Evolutionary conservation across 2,329 filamentous ascomycete species (phyloP).

Genomic region (Cytospora paraplurivora): DNA sequence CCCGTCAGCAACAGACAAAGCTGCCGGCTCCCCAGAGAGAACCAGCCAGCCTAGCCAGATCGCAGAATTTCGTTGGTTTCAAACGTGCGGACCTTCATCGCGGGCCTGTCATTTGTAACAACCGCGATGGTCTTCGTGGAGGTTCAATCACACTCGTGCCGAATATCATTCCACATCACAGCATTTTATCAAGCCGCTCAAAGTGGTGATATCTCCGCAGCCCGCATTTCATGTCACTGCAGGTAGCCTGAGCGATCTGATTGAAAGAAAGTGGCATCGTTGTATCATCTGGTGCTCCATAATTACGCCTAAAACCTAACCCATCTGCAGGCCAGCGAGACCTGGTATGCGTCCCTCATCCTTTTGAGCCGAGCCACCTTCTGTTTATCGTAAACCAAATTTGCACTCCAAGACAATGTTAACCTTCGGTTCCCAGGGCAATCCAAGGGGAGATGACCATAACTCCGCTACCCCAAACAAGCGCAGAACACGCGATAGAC

Average conservation of each 20-base stretch:
- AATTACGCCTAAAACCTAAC: neutral
- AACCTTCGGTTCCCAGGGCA: neutral
- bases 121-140: too few species aligned
- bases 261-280: neutral
- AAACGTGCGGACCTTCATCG: neutral
- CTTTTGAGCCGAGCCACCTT: neutral
- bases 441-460: neutral
- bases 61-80: too few species aligned
- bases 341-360: neutral
- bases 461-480: neutral
- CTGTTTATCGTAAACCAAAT: neutral
- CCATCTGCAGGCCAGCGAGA: neutral
- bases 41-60: neutral
- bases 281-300: neutral
- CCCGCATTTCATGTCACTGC: too few species aligned
- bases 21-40: neutral
- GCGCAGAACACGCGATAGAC: neutral
- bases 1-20: slow-evolving; percentile 1
- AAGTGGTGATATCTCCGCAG: neutral
- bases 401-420: neutral
- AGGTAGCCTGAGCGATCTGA: neutral
- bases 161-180: too few species aligned
- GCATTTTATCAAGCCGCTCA: too few species aligned
- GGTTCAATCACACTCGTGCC: too few species aligned
- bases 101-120: too few species aligned